Conservation (phyloP, 306 rosid species). For the Malus orientalis region DNA sequence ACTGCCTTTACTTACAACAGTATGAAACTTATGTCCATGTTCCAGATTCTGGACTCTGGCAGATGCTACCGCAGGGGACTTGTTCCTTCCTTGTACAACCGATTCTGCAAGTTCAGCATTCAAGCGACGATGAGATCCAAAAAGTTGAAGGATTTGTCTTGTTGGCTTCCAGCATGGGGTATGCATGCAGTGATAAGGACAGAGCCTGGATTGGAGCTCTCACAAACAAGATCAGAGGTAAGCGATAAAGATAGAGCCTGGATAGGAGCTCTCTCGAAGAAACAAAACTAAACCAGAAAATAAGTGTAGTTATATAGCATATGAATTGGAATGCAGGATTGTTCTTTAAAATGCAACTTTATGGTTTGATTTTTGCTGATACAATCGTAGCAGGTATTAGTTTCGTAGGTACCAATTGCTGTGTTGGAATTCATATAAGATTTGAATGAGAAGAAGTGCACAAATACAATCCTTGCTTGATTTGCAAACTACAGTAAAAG, state of each 20-base stretch:
- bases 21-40: neutral
- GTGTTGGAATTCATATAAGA: too few species aligned
- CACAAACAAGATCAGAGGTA: conserved; percentile 51
- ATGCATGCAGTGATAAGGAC: conserved; percentile 71
- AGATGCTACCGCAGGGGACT: conserved; percentile 62
- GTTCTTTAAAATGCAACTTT: too few species aligned
- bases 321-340: too few species aligned
- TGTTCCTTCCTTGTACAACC: conserved; percentile 68
- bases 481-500: too few species aligned
- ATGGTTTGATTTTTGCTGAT: too few species aligned
- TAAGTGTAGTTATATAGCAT: too few species aligned
- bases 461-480: too few species aligned
- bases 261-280: conserved; percentile 62
- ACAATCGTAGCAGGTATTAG: too few species aligned
- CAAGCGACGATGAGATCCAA: conserved; percentile 24
- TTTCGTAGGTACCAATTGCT: too few species aligned
- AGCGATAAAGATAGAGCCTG: conserved; percentile 58
- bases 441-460: too few species aligned
- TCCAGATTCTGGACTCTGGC: conserved; percentile 72
- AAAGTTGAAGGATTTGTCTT: conserved; percentile 51
- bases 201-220: conserved; percentile 76
- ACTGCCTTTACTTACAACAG: conserved; percentile 11
- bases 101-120: conserved; percentile 26
- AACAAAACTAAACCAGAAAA: conserved; percentile 23
- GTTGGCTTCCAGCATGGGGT: conserved; percentile 56